phyloP scores from a whole-genome alignment of 2,329 filamentous ascomycete genomes.

The Chalara sp. region DNA sequence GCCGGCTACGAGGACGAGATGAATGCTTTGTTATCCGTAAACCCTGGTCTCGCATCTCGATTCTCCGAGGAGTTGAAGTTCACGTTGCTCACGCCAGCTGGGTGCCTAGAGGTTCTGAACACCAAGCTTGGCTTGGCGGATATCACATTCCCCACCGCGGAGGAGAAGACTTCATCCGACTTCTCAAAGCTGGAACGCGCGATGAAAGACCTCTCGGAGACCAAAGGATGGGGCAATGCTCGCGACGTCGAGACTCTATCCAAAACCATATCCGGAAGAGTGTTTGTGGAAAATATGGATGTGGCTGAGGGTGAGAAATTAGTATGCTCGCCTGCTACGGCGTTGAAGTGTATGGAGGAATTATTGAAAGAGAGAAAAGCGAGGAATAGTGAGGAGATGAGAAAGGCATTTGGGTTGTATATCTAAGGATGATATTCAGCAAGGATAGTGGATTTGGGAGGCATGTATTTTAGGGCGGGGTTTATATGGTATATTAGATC shows the following conservation, averaged over 20 bases:
- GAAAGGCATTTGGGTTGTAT: no score
- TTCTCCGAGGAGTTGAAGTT: constrained; percentile 39
- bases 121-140: constrained; percentile 3
- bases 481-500: no score
- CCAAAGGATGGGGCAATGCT: constrained; percentile 14
- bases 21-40: constrained; percentile 40
- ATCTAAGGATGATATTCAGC: no score
- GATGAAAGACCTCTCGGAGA: constrained; percentile 1
- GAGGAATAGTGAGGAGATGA: neutral
- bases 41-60: constrained; percentile 44
- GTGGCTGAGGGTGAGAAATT: neutral
- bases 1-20: constrained; percentile 49
- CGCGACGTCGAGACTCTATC: constrained; percentile 16
- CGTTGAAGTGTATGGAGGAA: neutral
- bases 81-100: neutral
- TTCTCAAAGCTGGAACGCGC: neutral
- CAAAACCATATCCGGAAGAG: constrained; percentile 8
- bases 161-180: neutral
- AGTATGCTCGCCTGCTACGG: neutral
- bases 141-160: constrained; percentile 3
- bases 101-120: constrained; percentile 11
- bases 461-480: no score
- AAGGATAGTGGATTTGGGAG: no score
- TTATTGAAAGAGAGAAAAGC: constrained; percentile 1
- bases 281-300: neutral